phyloP scores from a whole-genome alignment of 2,329 filamentous ascomycete species.

The Myotisia sp. region DNA sequence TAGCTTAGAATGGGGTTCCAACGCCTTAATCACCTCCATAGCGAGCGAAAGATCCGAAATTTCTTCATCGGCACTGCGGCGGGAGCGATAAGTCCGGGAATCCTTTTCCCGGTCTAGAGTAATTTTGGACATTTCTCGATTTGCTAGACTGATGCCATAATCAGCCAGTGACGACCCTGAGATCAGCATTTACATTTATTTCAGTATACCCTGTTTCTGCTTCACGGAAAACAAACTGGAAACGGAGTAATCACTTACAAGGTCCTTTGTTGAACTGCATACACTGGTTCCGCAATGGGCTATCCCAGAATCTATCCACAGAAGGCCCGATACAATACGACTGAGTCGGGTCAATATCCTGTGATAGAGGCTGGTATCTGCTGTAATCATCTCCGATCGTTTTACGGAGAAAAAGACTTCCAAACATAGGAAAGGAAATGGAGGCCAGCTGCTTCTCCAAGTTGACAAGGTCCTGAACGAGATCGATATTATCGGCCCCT shows the following conservation, averaged over 20 bases:
- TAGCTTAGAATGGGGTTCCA: neutral
- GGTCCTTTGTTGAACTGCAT: neutral
- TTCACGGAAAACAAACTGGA: neutral
- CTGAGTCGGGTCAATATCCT: constrained; percentile 2
- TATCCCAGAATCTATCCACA: neutral
- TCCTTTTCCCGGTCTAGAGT: neutral
- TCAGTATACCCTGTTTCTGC: neutral
- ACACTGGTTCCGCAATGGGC: too few species aligned
- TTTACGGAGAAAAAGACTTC: constrained; percentile 22
- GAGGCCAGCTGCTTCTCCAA: constrained; percentile 2
- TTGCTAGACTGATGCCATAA: constrained; percentile 1
- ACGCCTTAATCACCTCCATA: neutral
- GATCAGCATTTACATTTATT: neutral
- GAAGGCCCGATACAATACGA: constrained; percentile 3
- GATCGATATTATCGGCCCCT: constrained; percentile 2
- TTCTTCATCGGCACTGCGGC: neutral
- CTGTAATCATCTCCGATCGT: constrained; percentile 7
- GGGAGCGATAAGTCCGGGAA: neutral
- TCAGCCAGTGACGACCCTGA: neutral
- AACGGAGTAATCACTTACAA: neutral
- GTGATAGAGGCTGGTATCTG: neutral
- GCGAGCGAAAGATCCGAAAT: neutral
- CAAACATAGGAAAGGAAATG: constrained; percentile 5
- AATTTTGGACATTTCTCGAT: constrained; percentile 3
- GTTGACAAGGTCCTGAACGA: neutral